Percentiles rank a stretch among this genome's conserved stretches.
phyloP scores from a whole-genome alignment of 75 land plant species.

The Selaginella moellendorffii region DNA sequence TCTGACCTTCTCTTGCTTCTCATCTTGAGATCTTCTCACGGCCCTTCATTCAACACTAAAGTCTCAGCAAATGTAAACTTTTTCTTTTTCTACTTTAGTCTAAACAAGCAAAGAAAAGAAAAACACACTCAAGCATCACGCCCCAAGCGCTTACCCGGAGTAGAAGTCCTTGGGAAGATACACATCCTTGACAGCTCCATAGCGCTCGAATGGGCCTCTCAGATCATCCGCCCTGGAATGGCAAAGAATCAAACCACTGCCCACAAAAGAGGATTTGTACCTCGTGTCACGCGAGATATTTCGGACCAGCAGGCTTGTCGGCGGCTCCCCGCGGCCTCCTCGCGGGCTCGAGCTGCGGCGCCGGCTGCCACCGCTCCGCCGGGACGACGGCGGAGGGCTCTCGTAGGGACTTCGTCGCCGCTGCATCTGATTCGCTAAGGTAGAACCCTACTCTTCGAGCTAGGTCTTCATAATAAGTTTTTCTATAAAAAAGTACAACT shows the following conservation, averaged over 20 bases:
- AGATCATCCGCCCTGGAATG: conserved; percentile 11
- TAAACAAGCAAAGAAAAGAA: conserved; percentile 4
- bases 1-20: conserved; percentile 9
- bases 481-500: too few relatives aligned
- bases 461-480: too few relatives aligned
- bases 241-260: neutral
- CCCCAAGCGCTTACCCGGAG: conserved; percentile 15
- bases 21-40: conserved; percentile 11
- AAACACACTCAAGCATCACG: neutral
- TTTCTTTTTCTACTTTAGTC: conserved; percentile 12
- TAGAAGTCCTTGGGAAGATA: conserved; percentile 11
- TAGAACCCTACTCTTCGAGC: too few relatives aligned
- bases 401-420: neutral
- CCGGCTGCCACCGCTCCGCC: neutral
- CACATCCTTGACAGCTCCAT: conserved; percentile 15
- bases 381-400: neutral
- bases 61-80: conserved; percentile 16
- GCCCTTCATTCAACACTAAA: conserved; percentile 16
- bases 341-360: conserved; percentile 41
- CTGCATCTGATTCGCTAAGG: neutral
- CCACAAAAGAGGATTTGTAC: neutral
- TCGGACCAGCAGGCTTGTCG: conserved; percentile 17
- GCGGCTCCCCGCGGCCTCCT: conserved; percentile 10
- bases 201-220: conserved; percentile 12
- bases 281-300: conserved; percentile 18